A percentile compares a stretch with the other conserved stretches of the same genome.
Evolutionary conservation across 306 rosid species (phyloP).

Genomic region (Datisca glomerata): DNA sequence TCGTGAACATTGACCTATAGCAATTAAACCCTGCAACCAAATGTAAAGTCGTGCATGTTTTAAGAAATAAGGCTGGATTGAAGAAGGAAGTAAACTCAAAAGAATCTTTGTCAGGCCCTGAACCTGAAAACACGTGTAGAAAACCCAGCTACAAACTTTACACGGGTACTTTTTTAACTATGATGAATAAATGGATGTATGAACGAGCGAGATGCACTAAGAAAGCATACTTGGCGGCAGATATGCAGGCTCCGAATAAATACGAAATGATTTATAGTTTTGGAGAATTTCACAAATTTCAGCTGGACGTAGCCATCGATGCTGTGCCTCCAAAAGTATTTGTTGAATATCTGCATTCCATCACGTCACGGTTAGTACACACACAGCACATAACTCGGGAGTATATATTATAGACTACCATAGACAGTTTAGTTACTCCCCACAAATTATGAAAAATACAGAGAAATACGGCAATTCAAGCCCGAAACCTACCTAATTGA

Average conservation of each 20-base stretch:
- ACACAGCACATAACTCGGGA: slow-evolving; percentile 2
- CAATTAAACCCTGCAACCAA: too few species aligned
- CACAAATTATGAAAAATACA: background rate
- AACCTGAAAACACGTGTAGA: background rate
- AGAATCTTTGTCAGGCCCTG: too few species aligned
- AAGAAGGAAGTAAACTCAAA: too few species aligned
- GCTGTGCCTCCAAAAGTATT: slow-evolving; percentile 55
- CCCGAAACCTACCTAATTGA: slow-evolving; percentile 21
- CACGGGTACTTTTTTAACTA: too few species aligned
- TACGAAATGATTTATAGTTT: slow-evolving; percentile 33
- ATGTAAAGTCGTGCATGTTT: too few species aligned
- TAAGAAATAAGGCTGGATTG: too few species aligned
- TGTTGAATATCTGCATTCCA: slow-evolving; percentile 49
- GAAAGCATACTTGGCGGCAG: slow-evolving; percentile 60
- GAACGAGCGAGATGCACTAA: too few species aligned
- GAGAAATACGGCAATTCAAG: background rate
- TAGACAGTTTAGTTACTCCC: background rate
- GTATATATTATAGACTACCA: background rate
- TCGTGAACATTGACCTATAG: too few species aligned
- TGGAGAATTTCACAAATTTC: slow-evolving; percentile 78
- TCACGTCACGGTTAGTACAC: slow-evolving; percentile 11
- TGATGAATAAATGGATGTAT: too few species aligned
- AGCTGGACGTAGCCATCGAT: slow-evolving; percentile 88
- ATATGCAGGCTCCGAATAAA: slow-evolving; percentile 54
- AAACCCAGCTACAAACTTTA: background rate